Evolutionary conservation across 352 stramenopile species (phyloP).

Genomic region (Globisporangium nunn): DNA sequence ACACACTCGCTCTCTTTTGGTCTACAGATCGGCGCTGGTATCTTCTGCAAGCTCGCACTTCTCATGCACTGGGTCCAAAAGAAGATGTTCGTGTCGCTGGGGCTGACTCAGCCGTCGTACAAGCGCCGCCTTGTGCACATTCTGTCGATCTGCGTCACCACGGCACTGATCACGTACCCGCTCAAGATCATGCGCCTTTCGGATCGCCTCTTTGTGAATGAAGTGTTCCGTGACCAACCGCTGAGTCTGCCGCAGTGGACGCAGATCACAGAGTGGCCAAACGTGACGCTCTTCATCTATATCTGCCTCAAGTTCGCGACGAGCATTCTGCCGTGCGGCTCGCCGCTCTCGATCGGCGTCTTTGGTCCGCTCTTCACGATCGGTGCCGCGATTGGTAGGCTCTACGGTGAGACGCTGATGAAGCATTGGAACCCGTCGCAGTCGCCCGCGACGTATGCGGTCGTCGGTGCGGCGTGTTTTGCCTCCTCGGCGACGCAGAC

Average conservation of each 20-base stretch:
- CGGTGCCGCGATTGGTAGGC: slow-evolving; percentile 58
- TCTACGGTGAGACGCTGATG: slow-evolving; percentile 75
- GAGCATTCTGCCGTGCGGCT: slow-evolving; percentile 61
- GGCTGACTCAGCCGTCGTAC: slow-evolving; percentile 39
- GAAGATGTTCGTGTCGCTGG: slow-evolving; percentile 45
- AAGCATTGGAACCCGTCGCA: slow-evolving; percentile 73
- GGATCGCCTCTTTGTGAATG: slow-evolving; percentile 65
- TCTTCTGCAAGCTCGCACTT: slow-evolving; percentile 56
- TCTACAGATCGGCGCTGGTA: slow-evolving; percentile 44
- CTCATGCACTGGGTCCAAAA: slow-evolving; percentile 37
- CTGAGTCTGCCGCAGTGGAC: slow-evolving; percentile 57
- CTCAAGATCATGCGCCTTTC: slow-evolving; percentile 67
- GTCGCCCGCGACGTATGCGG: slow-evolving; percentile 76
- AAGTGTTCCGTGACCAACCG: slow-evolving; percentile 61
- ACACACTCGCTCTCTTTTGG: slow-evolving; percentile 1
- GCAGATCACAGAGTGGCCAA: slow-evolving; percentile 47
- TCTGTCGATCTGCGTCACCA: slow-evolving; percentile 50
- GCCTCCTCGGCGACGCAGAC: slow-evolving; percentile 86
- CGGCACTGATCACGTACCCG: slow-evolving; percentile 55
- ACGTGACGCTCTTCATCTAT: slow-evolving; percentile 61
- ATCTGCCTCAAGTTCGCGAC: slow-evolving; percentile 65
- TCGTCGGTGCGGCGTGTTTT: slow-evolving; percentile 90
- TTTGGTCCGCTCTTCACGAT: slow-evolving; percentile 83
- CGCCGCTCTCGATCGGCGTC: slow-evolving; percentile 69
- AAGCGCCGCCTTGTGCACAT: slow-evolving; percentile 55